These are phyloP conservation scores for Abrus pulchellus DNA, from an alignment of 306 rosid genomes.

Conservation along the genomic window DNA sequence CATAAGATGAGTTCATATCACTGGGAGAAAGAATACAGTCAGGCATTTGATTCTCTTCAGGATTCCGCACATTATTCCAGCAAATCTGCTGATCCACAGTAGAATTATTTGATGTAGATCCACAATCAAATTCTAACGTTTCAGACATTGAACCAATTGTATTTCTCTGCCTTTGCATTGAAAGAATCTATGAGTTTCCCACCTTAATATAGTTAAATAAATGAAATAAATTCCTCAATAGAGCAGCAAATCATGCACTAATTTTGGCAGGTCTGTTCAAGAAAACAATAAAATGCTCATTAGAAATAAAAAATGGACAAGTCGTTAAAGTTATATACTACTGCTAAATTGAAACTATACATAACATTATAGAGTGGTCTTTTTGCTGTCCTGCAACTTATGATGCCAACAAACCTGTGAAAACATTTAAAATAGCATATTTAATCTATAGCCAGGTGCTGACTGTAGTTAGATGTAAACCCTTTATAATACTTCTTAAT, in stretches of 20 bases:
- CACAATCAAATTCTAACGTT: constrained; percentile 78
- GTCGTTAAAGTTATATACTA: constrained; percentile 1
- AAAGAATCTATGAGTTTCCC: constrained; percentile 45
- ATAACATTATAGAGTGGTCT: not conserved
- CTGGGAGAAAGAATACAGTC: constrained; percentile 61
- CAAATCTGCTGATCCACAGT: constrained; percentile 67
- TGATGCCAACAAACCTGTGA: not conserved
- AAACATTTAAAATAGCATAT: constrained; percentile 26
- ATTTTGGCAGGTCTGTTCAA: constrained; percentile 53
- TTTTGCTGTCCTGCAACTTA: not conserved
- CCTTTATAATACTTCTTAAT: not conserved
- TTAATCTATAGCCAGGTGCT: not conserved
- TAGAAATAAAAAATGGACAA: not conserved
- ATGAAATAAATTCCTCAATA: constrained; percentile 42
- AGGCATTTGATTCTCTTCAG: constrained; percentile 63
- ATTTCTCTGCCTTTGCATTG: constrained; percentile 94
- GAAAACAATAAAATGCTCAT: constrained; percentile 44
- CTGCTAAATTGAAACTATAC: not conserved
- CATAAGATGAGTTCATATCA: constrained; percentile 66
- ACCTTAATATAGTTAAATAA: constrained; percentile 35
- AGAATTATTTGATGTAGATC: constrained; percentile 69
- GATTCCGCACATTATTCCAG: constrained; percentile 72
- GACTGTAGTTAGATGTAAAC: not conserved
- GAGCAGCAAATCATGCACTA: constrained; percentile 34
- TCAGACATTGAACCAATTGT: constrained; percentile 76